Evolutionary conservation across 805 yeast species (phyloP).

Genomic region (Clavispora carvajalis): DNA sequence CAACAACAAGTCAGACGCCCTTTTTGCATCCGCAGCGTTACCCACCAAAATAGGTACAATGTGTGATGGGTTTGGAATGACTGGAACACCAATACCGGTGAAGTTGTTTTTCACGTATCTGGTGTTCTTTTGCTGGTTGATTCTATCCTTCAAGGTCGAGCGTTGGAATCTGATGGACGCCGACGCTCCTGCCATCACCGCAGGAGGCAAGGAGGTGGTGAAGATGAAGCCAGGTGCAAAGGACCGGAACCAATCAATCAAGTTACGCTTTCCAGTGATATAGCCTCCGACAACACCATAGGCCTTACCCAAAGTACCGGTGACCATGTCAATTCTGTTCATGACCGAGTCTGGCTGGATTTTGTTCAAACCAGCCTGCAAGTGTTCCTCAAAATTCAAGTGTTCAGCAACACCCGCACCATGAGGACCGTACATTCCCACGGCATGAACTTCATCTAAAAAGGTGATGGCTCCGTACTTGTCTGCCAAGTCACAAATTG

Average conservation of each 20-base stretch:
- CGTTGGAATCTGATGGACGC: slow-evolving; percentile 85
- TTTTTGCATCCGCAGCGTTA: slow-evolving; percentile 86
- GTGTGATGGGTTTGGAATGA: slow-evolving; percentile 95
- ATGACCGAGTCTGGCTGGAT: slow-evolving; percentile 48
- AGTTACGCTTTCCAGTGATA: slow-evolving; percentile 77
- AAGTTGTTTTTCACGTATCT: slow-evolving; percentile 76
- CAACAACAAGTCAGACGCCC: slow-evolving; percentile 85
- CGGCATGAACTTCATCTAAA: slow-evolving; percentile 98
- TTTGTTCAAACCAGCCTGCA: slow-evolving; percentile 53
- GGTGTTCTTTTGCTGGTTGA: slow-evolving; percentile 79
- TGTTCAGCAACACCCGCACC: slow-evolving; percentile 99
- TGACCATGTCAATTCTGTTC: slow-evolving; percentile 92
- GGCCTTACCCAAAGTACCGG: slow-evolving; percentile 97
- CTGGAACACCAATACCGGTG: slow-evolving; percentile 76
- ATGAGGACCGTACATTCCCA: slow-evolving; percentile 98
- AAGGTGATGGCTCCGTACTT: slow-evolving; percentile 96
- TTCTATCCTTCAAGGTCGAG: slow-evolving; percentile 69
- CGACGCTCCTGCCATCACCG: slow-evolving; percentile 91
- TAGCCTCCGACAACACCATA: slow-evolving; percentile 98
- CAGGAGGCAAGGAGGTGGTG: slow-evolving; percentile 96
- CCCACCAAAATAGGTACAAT: slow-evolving; percentile 95
- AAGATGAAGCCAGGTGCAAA: slow-evolving; percentile 97
- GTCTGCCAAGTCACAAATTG: slow-evolving; percentile 92
- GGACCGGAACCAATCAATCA: slow-evolving; percentile 94
- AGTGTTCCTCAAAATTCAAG: slow-evolving; percentile 79